These are phyloP conservation scores for Chenopodium album DNA, from an alignment of 148 eudicot species.

Conservation along the genomic window DNA sequence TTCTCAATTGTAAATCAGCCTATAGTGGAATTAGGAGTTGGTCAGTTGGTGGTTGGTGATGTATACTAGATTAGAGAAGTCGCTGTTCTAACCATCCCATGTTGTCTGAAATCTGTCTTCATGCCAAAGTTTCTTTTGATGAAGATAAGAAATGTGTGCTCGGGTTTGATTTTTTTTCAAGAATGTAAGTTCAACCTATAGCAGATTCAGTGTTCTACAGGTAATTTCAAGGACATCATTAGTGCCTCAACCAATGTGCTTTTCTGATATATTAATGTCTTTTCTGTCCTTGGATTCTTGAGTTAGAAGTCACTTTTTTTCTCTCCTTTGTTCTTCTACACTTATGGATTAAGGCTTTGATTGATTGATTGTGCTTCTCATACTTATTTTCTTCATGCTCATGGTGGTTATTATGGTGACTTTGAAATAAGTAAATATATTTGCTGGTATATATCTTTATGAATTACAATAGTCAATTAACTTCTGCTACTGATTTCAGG, in stretches of 20 bases:
- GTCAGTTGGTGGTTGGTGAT: neutral
- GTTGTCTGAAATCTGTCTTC: neutral
- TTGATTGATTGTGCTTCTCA: neutral
- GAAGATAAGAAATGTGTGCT: neutral
- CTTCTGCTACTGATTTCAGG: slow-evolving; percentile 49
- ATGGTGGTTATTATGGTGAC: neutral
- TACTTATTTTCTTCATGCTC: neutral
- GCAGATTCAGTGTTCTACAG: neutral
- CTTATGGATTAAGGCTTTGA: too few species aligned
- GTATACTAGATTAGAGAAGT: neutral
- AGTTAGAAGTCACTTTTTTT: neutral
- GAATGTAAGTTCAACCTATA: neutral
- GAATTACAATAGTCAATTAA: neutral
- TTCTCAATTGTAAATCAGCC: too few species aligned
- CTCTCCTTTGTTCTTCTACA: neutral
- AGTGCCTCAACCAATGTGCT: neutral
- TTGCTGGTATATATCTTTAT: neutral
- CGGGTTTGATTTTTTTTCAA: neutral
- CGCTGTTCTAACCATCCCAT: neutral
- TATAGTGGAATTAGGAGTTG: neutral
- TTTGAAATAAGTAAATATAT: neutral
- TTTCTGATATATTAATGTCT: neutral
- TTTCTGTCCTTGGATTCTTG: neutral
- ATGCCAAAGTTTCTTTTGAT: neutral
- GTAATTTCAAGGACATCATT: neutral